These are phyloP conservation scores for Aspergillus udagawae DNA, from an alignment of 2,329 filamentous ascomycete species.

Conservation along the genomic window DNA sequence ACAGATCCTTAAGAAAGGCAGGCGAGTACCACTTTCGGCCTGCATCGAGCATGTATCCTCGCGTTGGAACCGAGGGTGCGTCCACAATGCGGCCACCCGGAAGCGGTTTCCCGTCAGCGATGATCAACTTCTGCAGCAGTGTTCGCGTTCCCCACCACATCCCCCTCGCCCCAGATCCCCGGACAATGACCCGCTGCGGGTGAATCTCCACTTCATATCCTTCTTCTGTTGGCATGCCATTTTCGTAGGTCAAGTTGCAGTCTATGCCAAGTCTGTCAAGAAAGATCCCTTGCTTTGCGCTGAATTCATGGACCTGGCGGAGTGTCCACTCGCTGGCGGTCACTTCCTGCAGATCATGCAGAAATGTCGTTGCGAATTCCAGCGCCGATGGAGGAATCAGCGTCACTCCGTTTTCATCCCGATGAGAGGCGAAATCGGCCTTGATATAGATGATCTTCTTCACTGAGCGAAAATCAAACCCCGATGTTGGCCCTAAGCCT, in stretches of 20 bases:
- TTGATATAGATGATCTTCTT: conserved; percentile 37
- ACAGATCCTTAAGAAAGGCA: conserved; percentile 54
- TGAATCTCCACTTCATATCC: conserved; percentile 46
- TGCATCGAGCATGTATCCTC: conserved; percentile 52
- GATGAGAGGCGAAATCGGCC: conserved; percentile 32
- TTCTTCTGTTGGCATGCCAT: conserved; percentile 46
- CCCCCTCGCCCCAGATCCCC: conserved; percentile 52
- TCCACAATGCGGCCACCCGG: conserved; percentile 45
- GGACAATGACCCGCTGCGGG: conserved; percentile 40
- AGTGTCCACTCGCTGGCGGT: conserved; percentile 43
- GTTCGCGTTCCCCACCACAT: conserved; percentile 58
- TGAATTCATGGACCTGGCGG: conserved; percentile 32
- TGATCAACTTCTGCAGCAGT: conserved; percentile 48
- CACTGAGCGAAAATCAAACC: conserved; percentile 12
- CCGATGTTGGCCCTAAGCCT: conserved; percentile 25
- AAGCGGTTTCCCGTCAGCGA: conserved; percentile 34
- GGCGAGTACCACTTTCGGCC: conserved; percentile 56
- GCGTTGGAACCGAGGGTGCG: conserved; percentile 48
- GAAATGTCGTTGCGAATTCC: conserved; percentile 49
- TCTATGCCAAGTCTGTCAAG: conserved; percentile 29
- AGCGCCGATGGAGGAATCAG: conserved; percentile 49
- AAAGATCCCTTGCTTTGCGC: conserved; percentile 40
- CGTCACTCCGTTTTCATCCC: conserved; percentile 46
- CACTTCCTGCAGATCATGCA: conserved; percentile 41
- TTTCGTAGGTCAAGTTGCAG: conserved; percentile 42